These are phyloP conservation scores for Cochlearia excelsa DNA, from an alignment of 345 rosid species.

Conservation along the genomic window DNA sequence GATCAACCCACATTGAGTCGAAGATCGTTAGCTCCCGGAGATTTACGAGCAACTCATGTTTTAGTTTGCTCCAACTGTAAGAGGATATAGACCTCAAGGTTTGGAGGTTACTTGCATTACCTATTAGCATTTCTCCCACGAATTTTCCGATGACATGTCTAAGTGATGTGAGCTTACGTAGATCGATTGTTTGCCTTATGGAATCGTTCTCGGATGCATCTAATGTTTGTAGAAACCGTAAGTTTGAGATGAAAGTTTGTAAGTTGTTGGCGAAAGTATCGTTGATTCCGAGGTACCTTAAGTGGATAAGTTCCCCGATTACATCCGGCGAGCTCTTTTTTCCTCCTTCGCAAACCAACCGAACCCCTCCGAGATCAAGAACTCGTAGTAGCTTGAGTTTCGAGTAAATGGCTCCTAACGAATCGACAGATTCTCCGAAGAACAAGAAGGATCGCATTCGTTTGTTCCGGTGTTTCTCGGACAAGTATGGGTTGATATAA, in stretches of 20 bases:
- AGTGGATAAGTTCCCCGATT: not conserved
- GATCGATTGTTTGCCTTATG: not conserved
- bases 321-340: slow-evolving; percentile 1
- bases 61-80: slow-evolving; percentile 19
- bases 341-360: not conserved
- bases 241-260: not conserved
- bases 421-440: not conserved
- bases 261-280: not conserved
- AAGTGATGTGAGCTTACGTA: slow-evolving; percentile 4
- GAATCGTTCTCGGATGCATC: not conserved
- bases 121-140: not conserved
- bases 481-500: not conserved
- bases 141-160: slow-evolving; percentile 18
- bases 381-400: slow-evolving; percentile 24
- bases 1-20: too few relatives aligned
- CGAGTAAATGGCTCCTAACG: not conserved
- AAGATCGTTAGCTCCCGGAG: slow-evolving; percentile 17
- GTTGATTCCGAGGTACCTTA: slow-evolving; percentile 17
- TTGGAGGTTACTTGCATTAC: slow-evolving; percentile 7
- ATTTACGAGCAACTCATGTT: slow-evolving; percentile 9
- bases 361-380: not conserved
- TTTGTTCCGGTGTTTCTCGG: slow-evolving; percentile 1
- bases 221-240: slow-evolving; percentile 16
- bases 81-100: slow-evolving; percentile 28
- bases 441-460: slow-evolving; percentile 14